Base-by-base conservation (phyloP, 2,329 filamentous ascomycete species). In the Peltaster fructicola region DNA sequence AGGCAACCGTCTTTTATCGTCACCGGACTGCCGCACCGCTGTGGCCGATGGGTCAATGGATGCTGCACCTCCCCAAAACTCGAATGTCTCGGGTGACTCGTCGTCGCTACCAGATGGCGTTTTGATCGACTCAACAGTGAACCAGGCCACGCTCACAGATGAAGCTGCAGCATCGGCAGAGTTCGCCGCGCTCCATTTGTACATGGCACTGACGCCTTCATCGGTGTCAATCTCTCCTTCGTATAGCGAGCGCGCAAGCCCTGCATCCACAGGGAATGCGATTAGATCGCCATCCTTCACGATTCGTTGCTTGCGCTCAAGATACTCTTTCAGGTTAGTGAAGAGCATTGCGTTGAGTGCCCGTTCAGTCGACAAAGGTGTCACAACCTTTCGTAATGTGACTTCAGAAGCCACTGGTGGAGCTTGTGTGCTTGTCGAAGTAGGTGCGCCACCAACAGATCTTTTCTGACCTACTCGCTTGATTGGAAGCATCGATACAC, bases 11-110 rank as follows among this genome's bases (percentile, higher is more conserved):
- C 77, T 74, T 22, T 78, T 77, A 42, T 82, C 79, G 35, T 76
- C 90, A 3, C 88, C 88, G 17, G 84, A 82, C 44, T 91, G 82
- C 30, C 84, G 78, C 62, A 95, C 85, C 31, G 81, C 76, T 3
- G 90, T 90, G 30, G 73, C 77, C 5, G 74, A 68, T 21, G 79
- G 78, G 47, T 95, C 85, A 23, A 98, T 80, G 22, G 75, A 75
- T 3, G 77, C 80, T 18, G 85, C 72, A 1, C 78, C 77, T 17
- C 80, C 81, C 88, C 88, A 98, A 6, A 73, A 57, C 26, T 78
- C 73, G 23, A 67, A 58, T 6, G 73, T 57, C 25, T 78, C 73
- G 23, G 67, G 59, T 8, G 67, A 66, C 16, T 70, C 65, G n/a
- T 66, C 41, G 57, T 72, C 38, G 44, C 50, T 38, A 57, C 53